Evolutionary conservation across 768 basidiomycete genomes (phyloP).

Genomic region (Podaxis sp.): DNA sequence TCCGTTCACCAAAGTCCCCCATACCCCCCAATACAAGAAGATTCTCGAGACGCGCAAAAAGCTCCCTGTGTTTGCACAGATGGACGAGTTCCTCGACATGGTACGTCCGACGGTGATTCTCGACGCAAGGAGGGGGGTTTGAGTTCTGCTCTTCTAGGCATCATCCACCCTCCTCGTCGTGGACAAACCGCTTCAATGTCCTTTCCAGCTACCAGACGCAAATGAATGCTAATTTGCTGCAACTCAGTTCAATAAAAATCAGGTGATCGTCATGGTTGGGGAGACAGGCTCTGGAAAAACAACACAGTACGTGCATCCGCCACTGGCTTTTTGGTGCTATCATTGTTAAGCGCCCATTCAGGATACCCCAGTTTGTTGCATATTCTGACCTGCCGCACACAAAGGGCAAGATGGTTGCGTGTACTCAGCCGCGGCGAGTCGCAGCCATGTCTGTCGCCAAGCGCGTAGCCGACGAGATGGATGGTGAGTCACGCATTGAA

Average conservation of each 20-base stretch:
- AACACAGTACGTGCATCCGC: constrained; percentile 65
- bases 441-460: constrained; percentile 98
- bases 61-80: constrained; percentile 87
- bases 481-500: constrained; percentile 53
- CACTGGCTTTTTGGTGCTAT: background rate
- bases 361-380: constrained; percentile 95
- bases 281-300: constrained; percentile 97
- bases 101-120: constrained; percentile 43
- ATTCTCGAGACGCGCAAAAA: constrained; percentile 83
- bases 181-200: constrained; percentile 16
- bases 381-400: constrained; percentile 91
- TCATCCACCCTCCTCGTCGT: constrained; percentile 27
- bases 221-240: constrained; percentile 21
- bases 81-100: constrained; percentile 89
- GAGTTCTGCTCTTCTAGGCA: constrained; percentile 40
- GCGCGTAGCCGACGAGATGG: constrained; percentile 99
- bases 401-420: constrained; percentile 88
- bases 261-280: constrained; percentile 88
- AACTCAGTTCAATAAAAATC: constrained; percentile 65
- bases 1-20: constrained; percentile 82
- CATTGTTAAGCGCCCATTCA: constrained; percentile 25
- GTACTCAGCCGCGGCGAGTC: constrained; percentile 94
- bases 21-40: constrained; percentile 76
- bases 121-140: constrained; percentile 36
- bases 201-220: constrained; percentile 2